Conservation (phyloP, 179 eudicot genomes). For the Silene noctiflora region DNA sequence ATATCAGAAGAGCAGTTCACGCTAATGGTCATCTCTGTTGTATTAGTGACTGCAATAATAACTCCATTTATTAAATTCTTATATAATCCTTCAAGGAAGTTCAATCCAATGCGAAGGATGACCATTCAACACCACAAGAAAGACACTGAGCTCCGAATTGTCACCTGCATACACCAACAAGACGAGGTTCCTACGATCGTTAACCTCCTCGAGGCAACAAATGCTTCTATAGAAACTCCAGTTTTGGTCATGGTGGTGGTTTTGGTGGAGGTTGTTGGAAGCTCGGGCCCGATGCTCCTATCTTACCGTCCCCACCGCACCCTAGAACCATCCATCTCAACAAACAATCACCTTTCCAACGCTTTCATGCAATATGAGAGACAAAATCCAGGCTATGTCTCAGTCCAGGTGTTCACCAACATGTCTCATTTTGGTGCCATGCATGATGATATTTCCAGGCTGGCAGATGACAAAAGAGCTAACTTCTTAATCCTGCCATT, state of each 20-base stretch:
- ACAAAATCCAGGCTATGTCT: slow-evolving; percentile 31
- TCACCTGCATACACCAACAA: slow-evolving; percentile 50
- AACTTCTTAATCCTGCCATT: slow-evolving; percentile 50
- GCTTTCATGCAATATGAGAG: slow-evolving; percentile 46
- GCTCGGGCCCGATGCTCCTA: slow-evolving; percentile 48
- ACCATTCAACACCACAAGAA: slow-evolving; percentile 57
- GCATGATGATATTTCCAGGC: slow-evolving; percentile 51
- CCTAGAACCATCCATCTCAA: slow-evolving; percentile 23
- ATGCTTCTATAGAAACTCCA: slow-evolving; percentile 38
- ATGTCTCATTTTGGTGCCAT: slow-evolving; percentile 44
- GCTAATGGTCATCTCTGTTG: slow-evolving; percentile 33
- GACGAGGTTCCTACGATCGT: slow-evolving; percentile 48
- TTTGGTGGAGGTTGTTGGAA: slow-evolving; percentile 55
- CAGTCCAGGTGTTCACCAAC: slow-evolving; percentile 43
- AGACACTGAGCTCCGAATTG: slow-evolving; percentile 45
- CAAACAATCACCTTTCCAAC: slow-evolving; percentile 39
- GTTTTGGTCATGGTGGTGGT: slow-evolving; percentile 41
- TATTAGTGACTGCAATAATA: slow-evolving; percentile 37
- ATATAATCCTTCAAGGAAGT: slow-evolving; percentile 37
- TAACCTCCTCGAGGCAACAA: slow-evolving; percentile 57
- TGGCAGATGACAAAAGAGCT: slow-evolving; percentile 47
- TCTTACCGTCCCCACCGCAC: slow-evolving; percentile 35
- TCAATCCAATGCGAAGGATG: slow-evolving; percentile 30
- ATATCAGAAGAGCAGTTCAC: slow-evolving; percentile 48
- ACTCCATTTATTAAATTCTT: slow-evolving; percentile 43